Evolutionary conservation across 805 yeast species (phyloP), one percentile per base, ranked within the genome.

Genomic region (Cyberlindnera bimundalis): DNA sequence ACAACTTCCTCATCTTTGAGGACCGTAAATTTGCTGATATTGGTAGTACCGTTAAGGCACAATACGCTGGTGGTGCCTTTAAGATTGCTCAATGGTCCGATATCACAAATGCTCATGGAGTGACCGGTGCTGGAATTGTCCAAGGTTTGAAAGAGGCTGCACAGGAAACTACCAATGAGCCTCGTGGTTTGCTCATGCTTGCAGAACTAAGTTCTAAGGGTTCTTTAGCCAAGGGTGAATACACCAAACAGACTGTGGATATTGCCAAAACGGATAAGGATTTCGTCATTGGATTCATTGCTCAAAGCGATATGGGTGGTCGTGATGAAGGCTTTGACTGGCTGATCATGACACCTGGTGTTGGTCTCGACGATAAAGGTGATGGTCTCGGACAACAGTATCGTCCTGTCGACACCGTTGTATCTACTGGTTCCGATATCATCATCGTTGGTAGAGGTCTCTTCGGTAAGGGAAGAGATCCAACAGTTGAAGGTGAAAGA

Each of bases 381-480:
- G 99, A 93, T 61, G 78, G 82, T 1, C 73, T 93, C 46, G 99
- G 99, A 18, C 99, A 93, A 64, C 98, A 93, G 65, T 93, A 93
- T 65, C 76, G 99, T 62, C 80, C 96, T 5, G 98, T 91, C 4
- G 78, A 78, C 48, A 87, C 84, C 45, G 99, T 89, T 18, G 71
- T 91, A 11, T 59, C 76, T 12, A 78, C 84, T 2, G 98, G 98
- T n/a, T 75, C 95, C 2, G 99, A 93, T 62, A 76, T 93, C 37
- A 90, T 93, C 44, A 93, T 93, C 61, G 99, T 93, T n/a, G 99
- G 99, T 10, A 79, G 99, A 65, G 99, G 99, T 0, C 71, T 93
- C 41, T 89, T 85, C 61, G 98, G 93, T 12, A 85, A 88, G 56
- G 96, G 95, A 16, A 81, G 98, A 66, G 95, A 91, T 60, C 96